phyloP scores from a whole-genome alignment of 495 filamentous ascomycete genomes.

The Choiromyces venosus region DNA sequence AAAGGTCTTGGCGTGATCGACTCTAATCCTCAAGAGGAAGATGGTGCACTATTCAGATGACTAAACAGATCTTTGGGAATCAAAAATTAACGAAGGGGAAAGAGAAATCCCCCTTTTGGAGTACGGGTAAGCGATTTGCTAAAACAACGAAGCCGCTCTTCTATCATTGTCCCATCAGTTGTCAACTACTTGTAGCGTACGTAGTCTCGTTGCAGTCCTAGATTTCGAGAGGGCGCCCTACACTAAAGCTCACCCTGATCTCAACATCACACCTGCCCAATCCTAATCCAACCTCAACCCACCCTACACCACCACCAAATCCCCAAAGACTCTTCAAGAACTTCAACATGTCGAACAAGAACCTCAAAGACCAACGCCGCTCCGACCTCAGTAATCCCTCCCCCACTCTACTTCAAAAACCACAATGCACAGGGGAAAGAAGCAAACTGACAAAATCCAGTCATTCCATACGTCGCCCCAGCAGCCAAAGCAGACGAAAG shows the following conservation, averaged over 20 bases:
- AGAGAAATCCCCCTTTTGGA: not conserved
- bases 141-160: not conserved
- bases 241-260: not conserved
- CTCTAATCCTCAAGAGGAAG: not conserved
- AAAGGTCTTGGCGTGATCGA: constrained; percentile 13
- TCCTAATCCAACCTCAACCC: constrained; percentile 10
- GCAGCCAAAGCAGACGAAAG: constrained; percentile 36
- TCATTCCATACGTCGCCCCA: constrained; percentile 37
- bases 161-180: not conserved
- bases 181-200: too few species aligned
- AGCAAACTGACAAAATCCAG: constrained; percentile 17
- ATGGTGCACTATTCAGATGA: not conserved
- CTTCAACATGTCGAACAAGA: constrained; percentile 22
- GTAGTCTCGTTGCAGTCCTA: not conserved
- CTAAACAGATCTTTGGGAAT: too few species aligned
- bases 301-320: not conserved
- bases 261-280: constrained; percentile 5
- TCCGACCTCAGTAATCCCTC: constrained; percentile 31
- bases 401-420: not conserved
- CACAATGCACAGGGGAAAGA: not conserved
- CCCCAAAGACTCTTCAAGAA: not conserved
- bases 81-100: not conserved
- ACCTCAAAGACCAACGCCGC: constrained; percentile 41
- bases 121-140: not conserved
- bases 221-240: not conserved